phyloP scores from a whole-genome alignment of 2,329 filamentous ascomycete genomes.

The Fusarium sp. region DNA sequence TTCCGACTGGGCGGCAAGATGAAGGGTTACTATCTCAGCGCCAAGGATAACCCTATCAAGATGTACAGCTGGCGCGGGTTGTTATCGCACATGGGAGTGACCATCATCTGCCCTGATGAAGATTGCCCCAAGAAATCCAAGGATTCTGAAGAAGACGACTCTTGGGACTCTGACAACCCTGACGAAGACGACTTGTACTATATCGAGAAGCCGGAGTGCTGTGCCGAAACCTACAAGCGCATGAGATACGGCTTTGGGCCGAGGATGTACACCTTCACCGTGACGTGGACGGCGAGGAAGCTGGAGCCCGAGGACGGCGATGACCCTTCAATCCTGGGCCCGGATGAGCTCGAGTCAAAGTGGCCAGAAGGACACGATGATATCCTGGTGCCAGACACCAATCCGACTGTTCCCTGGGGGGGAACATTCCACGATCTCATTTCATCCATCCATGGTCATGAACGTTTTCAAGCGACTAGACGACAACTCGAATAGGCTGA shows the following conservation, averaged over 20 bases:
- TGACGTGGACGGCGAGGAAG: conserved; percentile 20
- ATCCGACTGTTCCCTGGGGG: too few relatives aligned
- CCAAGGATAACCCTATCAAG: conserved; percentile 12
- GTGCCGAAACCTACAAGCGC: not conserved
- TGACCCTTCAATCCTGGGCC: not conserved
- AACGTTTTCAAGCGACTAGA: too few relatives aligned
- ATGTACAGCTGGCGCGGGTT: conserved; percentile 5
- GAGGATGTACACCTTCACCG: conserved; percentile 22
- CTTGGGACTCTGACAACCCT: not conserved
- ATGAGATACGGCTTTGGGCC: conserved; percentile 4
- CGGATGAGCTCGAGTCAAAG: not conserved
- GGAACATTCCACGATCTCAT: too few relatives aligned
- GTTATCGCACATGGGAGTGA: not conserved
- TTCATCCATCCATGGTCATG: too few relatives aligned
- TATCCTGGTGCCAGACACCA: not conserved
- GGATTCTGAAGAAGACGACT: too few relatives aligned
- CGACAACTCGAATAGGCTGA: too few relatives aligned
- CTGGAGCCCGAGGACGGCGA: conserved; percentile 16
- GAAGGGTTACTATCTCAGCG: conserved; percentile 27
- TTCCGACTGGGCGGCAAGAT: conserved; percentile 26
- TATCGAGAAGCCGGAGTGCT: not conserved
- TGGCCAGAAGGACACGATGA: not conserved
- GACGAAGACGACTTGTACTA: not conserved
- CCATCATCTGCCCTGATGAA: not conserved
- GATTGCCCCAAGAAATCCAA: not conserved